These are phyloP conservation scores for Hypoxylon sp. DNA, from an alignment of 2,329 filamentous ascomycete species.

Conservation along the genomic window DNA sequence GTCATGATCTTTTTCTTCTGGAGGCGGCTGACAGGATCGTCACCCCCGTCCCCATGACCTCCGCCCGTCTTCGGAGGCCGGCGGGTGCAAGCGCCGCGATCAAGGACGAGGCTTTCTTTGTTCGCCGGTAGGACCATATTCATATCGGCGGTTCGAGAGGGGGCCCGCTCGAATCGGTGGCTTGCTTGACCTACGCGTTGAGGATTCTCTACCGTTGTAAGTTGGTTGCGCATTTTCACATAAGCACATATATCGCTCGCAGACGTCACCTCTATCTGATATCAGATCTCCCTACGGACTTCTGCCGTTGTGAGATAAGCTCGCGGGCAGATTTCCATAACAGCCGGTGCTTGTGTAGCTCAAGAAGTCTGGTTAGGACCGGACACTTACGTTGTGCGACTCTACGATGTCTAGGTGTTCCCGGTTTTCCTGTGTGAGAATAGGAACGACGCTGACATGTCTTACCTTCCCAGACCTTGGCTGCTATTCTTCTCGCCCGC, in stretches of 20 bases:
- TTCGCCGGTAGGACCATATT: not conserved
- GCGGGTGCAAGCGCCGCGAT: not conserved
- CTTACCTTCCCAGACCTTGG: not conserved
- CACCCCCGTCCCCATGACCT: constrained; percentile 8
- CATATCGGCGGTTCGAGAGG: too few species aligned
- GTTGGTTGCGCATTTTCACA: too few species aligned
- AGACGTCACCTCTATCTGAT: constrained; percentile 5
- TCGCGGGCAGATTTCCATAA: not conserved
- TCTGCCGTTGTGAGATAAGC: constrained; percentile 7
- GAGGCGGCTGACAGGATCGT: constrained; percentile 24
- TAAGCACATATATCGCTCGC: constrained; percentile 13
- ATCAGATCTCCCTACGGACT: constrained; percentile 17
- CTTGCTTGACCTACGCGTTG: constrained; percentile 21
- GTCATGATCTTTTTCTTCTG: constrained; percentile 5
- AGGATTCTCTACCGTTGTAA: too few species aligned
- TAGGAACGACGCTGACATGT: not conserved
- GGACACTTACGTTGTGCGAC: too few species aligned
- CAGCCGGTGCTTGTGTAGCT: constrained; percentile 19
- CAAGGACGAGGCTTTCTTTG: not conserved
- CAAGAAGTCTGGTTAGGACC: not conserved
- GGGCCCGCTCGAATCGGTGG: not conserved
- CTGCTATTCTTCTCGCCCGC: not conserved
- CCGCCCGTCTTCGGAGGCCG: not conserved
- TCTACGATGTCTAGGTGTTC: too few species aligned
- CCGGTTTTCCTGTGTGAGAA: too few species aligned